Evolutionary conservation across 2,329 filamentous ascomycete species (phyloP), one percentile per base, ranked within the genome.

Genomic region (Trichoderma harzianum): DNA sequence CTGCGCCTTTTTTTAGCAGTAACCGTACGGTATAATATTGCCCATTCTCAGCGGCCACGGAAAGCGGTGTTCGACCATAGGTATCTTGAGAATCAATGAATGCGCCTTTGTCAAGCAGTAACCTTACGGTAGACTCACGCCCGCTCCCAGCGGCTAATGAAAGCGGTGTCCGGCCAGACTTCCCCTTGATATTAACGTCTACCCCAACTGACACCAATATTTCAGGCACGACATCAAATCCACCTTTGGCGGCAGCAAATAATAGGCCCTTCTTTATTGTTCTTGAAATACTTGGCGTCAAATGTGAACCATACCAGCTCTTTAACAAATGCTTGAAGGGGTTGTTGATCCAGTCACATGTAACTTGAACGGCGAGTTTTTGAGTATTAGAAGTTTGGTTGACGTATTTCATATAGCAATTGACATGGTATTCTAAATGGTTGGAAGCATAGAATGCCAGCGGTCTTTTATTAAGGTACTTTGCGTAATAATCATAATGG

Each of bases 271-370:
- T 10, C 11, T 10, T 10, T 10, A 8, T 16, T 2, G 5, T 0
- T 1, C 8, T 4, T 0, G 3, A 21, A 18, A 1, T 7, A 11
- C 0, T 5, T 2, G 6, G 61, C 1, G 2, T 1, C 2, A 21
- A 3, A 6, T n/a, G 24, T 30, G 36, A 47, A 2, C 16, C 10
- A 30, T 1, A 5, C 36, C 34, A 47, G 6, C 61, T 64, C 14
- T 21, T 7, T 0, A 47, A 16, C 18, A 64, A 28, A 10, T 16
- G 8, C 14, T 18, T 10, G 8, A n/a, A 14, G 5, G 61, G 36
- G 2, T 14, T 2, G 16, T 26, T 0, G 5, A 6, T 10, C 18
- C 18, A 32, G 0, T 34, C 2, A 2, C 5, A 1, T 0, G 3
- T 21, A 6, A 65, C 3, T 11, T 18, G 39, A 24, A 6, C 14